Evolutionary conservation across 495 filamentous ascomycete species (phyloP).

Genomic region (Tetracladium setigerum): DNA sequence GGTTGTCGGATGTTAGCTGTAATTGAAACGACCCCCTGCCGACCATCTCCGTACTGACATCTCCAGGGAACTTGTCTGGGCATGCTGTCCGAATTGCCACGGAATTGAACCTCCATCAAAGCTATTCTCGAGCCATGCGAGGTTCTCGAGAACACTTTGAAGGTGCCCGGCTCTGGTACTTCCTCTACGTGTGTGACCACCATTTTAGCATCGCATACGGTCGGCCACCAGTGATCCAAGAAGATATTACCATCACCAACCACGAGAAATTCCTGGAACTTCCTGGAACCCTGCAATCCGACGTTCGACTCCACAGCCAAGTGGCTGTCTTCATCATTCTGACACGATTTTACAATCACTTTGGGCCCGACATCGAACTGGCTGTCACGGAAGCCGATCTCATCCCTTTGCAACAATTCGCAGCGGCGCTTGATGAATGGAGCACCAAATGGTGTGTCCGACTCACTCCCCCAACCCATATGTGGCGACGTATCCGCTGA

Average conservation of each 20-base stretch:
- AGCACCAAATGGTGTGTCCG: conserved; percentile 46
- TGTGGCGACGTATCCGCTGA: conserved; percentile 49
- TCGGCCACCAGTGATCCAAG: conserved; percentile 36
- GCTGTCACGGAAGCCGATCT: conserved; percentile 46
- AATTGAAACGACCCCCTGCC: not conserved
- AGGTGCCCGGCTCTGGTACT: conserved; percentile 29
- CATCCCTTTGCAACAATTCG: conserved; percentile 41
- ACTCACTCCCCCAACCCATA: conserved; percentile 36
- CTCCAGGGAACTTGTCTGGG: conserved; percentile 28
- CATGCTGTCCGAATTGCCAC: conserved; percentile 35
- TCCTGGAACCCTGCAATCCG: conserved; percentile 39
- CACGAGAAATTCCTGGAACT: conserved; percentile 43
- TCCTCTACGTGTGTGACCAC: conserved; percentile 36
- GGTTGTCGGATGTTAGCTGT: conserved; percentile 29
- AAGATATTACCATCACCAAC: conserved; percentile 43
- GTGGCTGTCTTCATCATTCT: conserved; percentile 51
- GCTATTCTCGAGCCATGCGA: conserved; percentile 37
- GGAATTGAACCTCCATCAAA: conserved; percentile 30
- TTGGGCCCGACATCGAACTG: conserved; percentile 47
- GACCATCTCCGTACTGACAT: conserved; percentile 12
- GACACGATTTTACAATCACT: conserved; percentile 48
- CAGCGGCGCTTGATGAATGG: conserved; percentile 50
- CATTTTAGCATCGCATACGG: conserved; percentile 37
- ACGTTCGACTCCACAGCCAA: conserved; percentile 47
- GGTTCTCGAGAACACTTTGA: conserved; percentile 39